A percentile compares a stretch with the other conserved stretches of the same genome.
These are phyloP conservation scores for Plasmopara halstedii DNA, from an alignment of 352 stramenopile genomes.

Conservation along the genomic window DNA sequence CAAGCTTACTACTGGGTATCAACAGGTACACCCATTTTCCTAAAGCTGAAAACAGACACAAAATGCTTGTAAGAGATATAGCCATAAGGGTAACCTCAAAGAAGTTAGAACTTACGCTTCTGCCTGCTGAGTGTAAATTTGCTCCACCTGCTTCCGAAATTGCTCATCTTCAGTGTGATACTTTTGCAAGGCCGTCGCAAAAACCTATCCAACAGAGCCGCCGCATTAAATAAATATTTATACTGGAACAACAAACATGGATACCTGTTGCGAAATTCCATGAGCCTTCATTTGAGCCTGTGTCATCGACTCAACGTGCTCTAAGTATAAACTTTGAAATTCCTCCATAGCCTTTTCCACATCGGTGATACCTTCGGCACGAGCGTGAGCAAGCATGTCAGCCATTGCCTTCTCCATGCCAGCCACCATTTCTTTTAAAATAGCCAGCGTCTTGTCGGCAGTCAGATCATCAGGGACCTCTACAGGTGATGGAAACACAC, in stretches of 20 bases:
- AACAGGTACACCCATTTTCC: slow-evolving; percentile 59
- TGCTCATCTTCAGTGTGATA: slow-evolving; percentile 48
- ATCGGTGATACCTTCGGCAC: slow-evolving; percentile 66
- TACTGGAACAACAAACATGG: not conserved
- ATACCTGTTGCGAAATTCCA: slow-evolving; percentile 51
- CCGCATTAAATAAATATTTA: not conserved
- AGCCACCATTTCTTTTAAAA: slow-evolving; percentile 56
- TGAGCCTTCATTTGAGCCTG: slow-evolving; percentile 57
- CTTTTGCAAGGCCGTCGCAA: slow-evolving; percentile 64
- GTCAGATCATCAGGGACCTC: slow-evolving; percentile 66
- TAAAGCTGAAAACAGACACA: slow-evolving; percentile 33
- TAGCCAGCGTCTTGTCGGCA: slow-evolving; percentile 54
- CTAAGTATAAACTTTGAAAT: slow-evolving; percentile 69
- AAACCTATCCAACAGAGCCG: slow-evolving; percentile 25
- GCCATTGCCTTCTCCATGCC: slow-evolving; percentile 75
- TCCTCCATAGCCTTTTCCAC: slow-evolving; percentile 60
- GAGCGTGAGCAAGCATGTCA: slow-evolving; percentile 66
- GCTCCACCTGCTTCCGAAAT: slow-evolving; percentile 63
- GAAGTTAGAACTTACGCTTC: slow-evolving; percentile 38
- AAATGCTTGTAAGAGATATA: not conserved
- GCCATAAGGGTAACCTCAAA: not conserved
- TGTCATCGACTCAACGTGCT: slow-evolving; percentile 67
- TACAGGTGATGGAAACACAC: slow-evolving; percentile 49
- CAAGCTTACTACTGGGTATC: slow-evolving; percentile 28
- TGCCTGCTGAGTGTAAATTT: slow-evolving; percentile 61